These are phyloP conservation scores for Gymnopilus junonius DNA, from an alignment of 768 basidiomycete genomes.

Conservation along the genomic window DNA sequence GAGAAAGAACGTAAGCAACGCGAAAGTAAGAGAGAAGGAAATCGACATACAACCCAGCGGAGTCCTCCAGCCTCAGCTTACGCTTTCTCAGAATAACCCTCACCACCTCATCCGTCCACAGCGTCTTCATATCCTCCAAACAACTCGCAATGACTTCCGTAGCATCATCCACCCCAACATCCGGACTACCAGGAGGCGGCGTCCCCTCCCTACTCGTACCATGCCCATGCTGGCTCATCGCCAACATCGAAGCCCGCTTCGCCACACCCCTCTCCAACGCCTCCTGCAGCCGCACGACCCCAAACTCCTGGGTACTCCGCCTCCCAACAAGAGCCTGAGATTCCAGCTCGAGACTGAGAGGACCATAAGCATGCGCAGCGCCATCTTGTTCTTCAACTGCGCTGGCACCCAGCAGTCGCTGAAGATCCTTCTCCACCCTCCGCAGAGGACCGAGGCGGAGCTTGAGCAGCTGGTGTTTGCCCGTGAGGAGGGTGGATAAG, in stretches of 20 bases:
- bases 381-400: slow-evolving; percentile 37
- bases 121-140: slow-evolving; percentile 50
- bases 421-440: slow-evolving; percentile 43
- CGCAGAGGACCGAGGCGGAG: slow-evolving; percentile 45
- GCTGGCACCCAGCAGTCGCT: slow-evolving; percentile 41
- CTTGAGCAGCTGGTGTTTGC: slow-evolving; percentile 36
- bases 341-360: slow-evolving; percentile 8
- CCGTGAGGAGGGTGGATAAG: slow-evolving; percentile 15
- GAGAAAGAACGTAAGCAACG: not conserved
- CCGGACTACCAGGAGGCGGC: not conserved
- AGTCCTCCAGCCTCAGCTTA: slow-evolving; percentile 55
- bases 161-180: slow-evolving; percentile 32
- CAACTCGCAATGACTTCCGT: slow-evolving; percentile 62
- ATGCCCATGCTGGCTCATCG: slow-evolving; percentile 5
- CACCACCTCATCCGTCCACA: slow-evolving; percentile 61
- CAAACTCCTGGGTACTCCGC: slow-evolving; percentile 2
- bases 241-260: not conserved
- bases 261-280: slow-evolving; percentile 19
- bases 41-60: slow-evolving; percentile 70
- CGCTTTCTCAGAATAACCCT: slow-evolving; percentile 48
- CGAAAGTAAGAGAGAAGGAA: slow-evolving; percentile 1
- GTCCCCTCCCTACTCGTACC: not conserved
- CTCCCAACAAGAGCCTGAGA: not conserved
- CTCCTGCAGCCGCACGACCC: slow-evolving; percentile 22
- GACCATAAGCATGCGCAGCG: slow-evolving; percentile 11